Evolutionary conservation across 2,329 filamentous ascomycete genomes (phyloP).

Genomic region (Endoconidiophora laricicola): DNA sequence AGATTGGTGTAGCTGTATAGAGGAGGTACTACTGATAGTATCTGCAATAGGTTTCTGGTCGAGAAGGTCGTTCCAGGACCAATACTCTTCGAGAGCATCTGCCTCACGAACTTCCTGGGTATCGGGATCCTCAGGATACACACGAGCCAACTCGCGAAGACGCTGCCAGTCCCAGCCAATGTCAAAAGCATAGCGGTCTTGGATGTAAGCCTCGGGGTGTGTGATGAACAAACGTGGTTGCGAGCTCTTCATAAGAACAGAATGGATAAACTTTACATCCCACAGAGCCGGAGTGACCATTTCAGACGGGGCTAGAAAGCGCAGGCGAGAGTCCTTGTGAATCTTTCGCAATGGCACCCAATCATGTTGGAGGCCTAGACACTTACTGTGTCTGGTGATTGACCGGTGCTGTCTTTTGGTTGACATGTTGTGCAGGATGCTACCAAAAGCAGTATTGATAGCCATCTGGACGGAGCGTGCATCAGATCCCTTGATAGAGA

Average conservation of each 20-base stretch:
- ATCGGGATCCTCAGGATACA: constrained; percentile 29
- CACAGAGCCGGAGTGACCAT: constrained; percentile 58
- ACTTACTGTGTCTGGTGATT: constrained; percentile 17
- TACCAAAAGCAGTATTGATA: constrained; percentile 44
- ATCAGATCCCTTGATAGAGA: constrained; percentile 45
- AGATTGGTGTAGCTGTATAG: too few species aligned
- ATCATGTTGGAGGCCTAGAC: constrained; percentile 45
- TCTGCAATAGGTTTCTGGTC: constrained; percentile 33
- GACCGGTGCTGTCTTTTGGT: constrained; percentile 1
- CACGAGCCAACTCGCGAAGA: constrained; percentile 43
- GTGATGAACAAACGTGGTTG: constrained; percentile 59
- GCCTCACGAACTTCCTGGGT: constrained; percentile 38
- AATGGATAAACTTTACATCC: constrained; percentile 53
- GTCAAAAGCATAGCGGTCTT: constrained; percentile 38
- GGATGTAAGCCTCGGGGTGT: constrained; percentile 57
- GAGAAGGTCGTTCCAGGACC: constrained; percentile 48
- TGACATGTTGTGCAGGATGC: constrained; percentile 24
- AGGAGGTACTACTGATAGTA: neutral
- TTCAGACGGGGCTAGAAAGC: constrained; percentile 53
- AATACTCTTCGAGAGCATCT: constrained; percentile 47
- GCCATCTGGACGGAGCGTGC: constrained; percentile 51
- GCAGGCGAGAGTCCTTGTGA: constrained; percentile 54
- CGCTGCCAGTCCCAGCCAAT: constrained; percentile 55
- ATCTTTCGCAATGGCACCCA: constrained; percentile 67
- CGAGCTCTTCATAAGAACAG: constrained; percentile 56